phyloP scores from a whole-genome alignment of 225 moss, liverwort and hornwort species.

The Thuidium tamariscinum region DNA sequence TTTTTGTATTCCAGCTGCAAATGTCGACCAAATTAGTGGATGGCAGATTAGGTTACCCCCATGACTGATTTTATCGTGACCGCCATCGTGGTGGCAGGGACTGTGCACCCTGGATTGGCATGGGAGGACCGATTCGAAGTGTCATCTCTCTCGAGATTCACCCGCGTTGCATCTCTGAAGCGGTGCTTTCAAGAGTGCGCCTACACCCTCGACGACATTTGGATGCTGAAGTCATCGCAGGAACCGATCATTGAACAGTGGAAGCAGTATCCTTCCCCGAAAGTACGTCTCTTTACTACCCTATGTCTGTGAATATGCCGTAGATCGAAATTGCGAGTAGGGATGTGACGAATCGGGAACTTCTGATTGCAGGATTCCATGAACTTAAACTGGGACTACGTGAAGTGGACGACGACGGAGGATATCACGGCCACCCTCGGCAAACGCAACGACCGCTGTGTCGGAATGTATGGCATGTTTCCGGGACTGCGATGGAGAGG shows the following conservation, averaged over 20 bases:
- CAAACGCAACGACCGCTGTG: conserved; percentile 34
- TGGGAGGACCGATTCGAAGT: conserved; percentile 59
- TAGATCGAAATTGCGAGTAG: not conserved
- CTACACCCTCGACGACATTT: conserved; percentile 33
- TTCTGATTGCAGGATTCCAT: conserved; percentile 12
- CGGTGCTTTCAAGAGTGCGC: conserved; percentile 48
- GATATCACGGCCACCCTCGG: conserved; percentile 26
- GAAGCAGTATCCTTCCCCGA: not conserved
- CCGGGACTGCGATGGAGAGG: conserved; percentile 83
- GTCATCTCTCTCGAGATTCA: conserved; percentile 45
- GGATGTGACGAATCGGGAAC: not conserved
- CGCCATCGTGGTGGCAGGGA: not conserved
- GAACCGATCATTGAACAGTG: not conserved
- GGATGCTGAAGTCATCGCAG: conserved; percentile 31
- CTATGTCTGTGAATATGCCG: not conserved
- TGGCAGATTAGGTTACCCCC: not conserved
- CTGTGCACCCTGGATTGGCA: conserved; percentile 14
- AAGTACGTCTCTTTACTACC: not conserved
- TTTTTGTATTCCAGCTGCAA: not conserved
- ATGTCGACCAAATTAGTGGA: not conserved
- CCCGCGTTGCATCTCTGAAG: conserved; percentile 22
- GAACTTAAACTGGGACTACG: conserved; percentile 23
- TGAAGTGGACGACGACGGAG: conserved; percentile 22
- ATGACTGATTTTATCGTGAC: not conserved
- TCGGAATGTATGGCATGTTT: conserved; percentile 60